Conservation (phyloP, 2,329 filamentous ascomycete species). For the Meredithiella fracta region DNA sequence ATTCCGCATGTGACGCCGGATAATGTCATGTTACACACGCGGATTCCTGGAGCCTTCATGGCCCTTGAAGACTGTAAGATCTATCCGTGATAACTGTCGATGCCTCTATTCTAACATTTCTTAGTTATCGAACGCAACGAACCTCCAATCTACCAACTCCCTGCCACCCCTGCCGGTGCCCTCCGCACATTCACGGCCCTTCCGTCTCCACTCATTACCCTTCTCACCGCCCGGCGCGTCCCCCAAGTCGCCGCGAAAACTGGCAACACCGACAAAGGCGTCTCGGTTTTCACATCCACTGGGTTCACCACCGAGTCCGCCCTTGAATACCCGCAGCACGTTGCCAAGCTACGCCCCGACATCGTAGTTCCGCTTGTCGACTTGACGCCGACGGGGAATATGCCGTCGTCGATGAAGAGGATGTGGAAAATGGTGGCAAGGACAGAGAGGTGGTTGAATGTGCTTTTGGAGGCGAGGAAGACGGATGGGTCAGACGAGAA, state of each 20-base stretch:
- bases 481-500: constrained; percentile 19
- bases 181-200: constrained; percentile 65
- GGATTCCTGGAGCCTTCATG: constrained; percentile 56
- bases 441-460: constrained; percentile 65
- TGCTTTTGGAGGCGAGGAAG: constrained; percentile 35
- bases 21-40: constrained; percentile 48
- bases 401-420: constrained; percentile 46
- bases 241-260: constrained; percentile 58
- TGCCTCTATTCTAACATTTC: neutral
- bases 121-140: constrained; percentile 38
- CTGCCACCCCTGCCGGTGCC: constrained; percentile 30
- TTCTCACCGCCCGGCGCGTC: constrained; percentile 63
- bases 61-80: constrained; percentile 81
- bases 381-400: constrained; percentile 33
- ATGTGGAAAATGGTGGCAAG: constrained; percentile 71
- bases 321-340: constrained; percentile 49
- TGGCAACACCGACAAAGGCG: constrained; percentile 51
- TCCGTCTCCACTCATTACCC: constrained; percentile 44
- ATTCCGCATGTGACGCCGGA: constrained; percentile 85
- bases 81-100: neutral
- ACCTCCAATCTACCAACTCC: constrained; percentile 33
- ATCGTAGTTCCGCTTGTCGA: constrained; percentile 68
- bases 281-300: constrained; percentile 71
- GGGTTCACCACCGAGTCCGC: constrained; percentile 61
- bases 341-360: constrained; percentile 56